Base-by-base conservation (phyloP, 2,329 filamentous ascomycete genomes). In the Sclerotinia subarctica region DNA sequence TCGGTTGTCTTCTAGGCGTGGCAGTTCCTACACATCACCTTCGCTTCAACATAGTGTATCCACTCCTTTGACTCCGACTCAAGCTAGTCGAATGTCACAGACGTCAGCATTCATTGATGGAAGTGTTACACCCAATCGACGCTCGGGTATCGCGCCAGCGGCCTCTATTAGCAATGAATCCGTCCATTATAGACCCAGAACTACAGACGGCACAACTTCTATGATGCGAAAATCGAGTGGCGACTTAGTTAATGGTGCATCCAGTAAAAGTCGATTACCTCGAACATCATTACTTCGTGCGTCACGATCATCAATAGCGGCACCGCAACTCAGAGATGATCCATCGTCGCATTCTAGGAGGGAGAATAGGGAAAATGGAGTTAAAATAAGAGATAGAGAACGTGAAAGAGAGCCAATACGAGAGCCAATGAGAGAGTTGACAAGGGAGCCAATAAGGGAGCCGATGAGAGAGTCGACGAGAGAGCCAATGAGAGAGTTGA, bases 91-190 rank as follows among this genome's bases (percentile, higher is more conserved):
- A 52, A 57, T 69, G 42, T 70, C 72, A 44, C 71, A 73, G 47
- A 69, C 72, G 24, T 75, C 75, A 49, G 68, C 73, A 32, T 76
- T 76, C 56, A 72, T 76, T 21, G 74, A 77, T 56, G 73, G 71
- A 5, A 76, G 69, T 68, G 67, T 76, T 13, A 77, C 75, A 32
- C 76, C 76, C 46, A 71, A 73, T 68, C 69, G 76, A 64, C 69
- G 67, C n/a, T 58, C 65, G 11, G 56, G 84, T 3, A 85, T 85
- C 0, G 47, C 85, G 3, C 38, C 29, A 21, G n/a, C 47, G 8
- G 85, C 85, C 0, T 85, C 83, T 60, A 83, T 80, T 70, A 81
- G 79, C 59, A 81, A 82, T 29, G 74, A 75, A 29, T 71, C 73
- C 6, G 71, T 76, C 2, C 66, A 74, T 1, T 76, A 76, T 68